Base-by-base conservation (phyloP, 2,329 filamentous ascomycete species). In the Cadophora sp. region DNA sequence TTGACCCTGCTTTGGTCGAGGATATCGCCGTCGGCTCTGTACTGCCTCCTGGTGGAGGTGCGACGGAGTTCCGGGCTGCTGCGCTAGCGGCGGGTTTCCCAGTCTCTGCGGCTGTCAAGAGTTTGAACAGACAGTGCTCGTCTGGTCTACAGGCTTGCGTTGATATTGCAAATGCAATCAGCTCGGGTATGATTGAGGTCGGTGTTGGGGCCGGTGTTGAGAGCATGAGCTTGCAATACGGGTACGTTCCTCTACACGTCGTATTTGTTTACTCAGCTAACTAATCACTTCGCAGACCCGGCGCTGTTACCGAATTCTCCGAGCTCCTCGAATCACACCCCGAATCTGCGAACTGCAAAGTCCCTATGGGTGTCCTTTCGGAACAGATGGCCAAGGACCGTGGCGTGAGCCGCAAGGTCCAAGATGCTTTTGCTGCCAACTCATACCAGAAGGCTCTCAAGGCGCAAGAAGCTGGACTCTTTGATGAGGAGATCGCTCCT, bases 61-160 rank as follows among this genome's bases (percentile, higher is more conserved):
- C 96, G 26, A 98, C 96, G 58, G 96, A 98, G 83, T 97, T 97
- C 89, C 91, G 96, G 73, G 96, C 94, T 69, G 96, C 96, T 43
- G 91, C 91, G 65, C 86, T 98, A 67, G 93, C 93, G 7, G 96
- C 96, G 61, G 96, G 96, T 56, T 97, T 98, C 84, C 92, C 96
- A 53, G 91, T 92, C 76, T 86, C 88, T 22, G 88, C 94, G 5
- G 91, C 94, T n/a, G 92, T 97, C 67, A 93, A 92, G 82, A 89
- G 90, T 68, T 83, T 97, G 80, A 99, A 98, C 86, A 86, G 96
- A 77, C 95, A 98, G 83, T 99, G 96, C 84, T 97, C 92, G 16
- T 94, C 91, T 48, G 95, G 96, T 64, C 87, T 98, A 34, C 94
- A 97, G 81, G 95, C 96, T 27, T 93, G 93, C 77, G 91, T 96